These are phyloP conservation scores for Calonectria ilicicola DNA, from an alignment of 2,329 filamentous ascomycete genomes.

Conservation along the genomic window DNA sequence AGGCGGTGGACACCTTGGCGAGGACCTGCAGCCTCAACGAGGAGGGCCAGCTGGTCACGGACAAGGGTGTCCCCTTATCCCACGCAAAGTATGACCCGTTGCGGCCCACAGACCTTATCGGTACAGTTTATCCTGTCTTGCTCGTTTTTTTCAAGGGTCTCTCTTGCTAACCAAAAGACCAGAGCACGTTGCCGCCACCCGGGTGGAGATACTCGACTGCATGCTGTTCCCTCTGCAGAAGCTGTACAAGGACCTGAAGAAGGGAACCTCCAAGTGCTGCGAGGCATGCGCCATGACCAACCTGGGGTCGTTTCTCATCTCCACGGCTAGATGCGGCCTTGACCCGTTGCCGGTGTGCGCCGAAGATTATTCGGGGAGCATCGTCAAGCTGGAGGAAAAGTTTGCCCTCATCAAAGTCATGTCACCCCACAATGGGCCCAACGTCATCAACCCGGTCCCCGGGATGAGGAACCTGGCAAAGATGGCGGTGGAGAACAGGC, in stretches of 20 bases:
- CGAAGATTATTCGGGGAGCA: not conserved
- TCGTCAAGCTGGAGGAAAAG: not conserved
- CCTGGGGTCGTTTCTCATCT: slow-evolving; percentile 8
- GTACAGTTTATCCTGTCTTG: not conserved
- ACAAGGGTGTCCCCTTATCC: slow-evolving; percentile 1
- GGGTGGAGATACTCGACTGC: not conserved
- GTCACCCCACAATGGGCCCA: slow-evolving; percentile 10
- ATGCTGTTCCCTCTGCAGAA: slow-evolving; percentile 5
- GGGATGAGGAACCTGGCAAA: slow-evolving; percentile 1
- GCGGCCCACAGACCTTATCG: slow-evolving; percentile 7
- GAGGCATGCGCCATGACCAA: slow-evolving; percentile 7
- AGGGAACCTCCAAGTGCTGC: slow-evolving; percentile 10
- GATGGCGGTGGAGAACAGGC: slow-evolving; percentile 7
- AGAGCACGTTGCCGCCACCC: slow-evolving; percentile 3
- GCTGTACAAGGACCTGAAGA: not conserved
- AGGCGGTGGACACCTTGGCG: not conserved
- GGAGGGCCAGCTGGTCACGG: slow-evolving; percentile 2
- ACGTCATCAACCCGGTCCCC: slow-evolving; percentile 7
- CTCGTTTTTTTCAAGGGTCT: not conserved
- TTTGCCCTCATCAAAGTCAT: slow-evolving; percentile 3
- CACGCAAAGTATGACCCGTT: slow-evolving; percentile 9
- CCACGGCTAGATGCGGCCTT: not conserved
- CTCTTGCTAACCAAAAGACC: not conserved
- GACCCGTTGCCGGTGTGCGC: not conserved
- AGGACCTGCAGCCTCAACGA: slow-evolving; percentile 5